These are phyloP conservation scores for Phaffia rhodozyma DNA, from an alignment of 1,284 basidiomycete genomes.

Conservation along the genomic window DNA sequence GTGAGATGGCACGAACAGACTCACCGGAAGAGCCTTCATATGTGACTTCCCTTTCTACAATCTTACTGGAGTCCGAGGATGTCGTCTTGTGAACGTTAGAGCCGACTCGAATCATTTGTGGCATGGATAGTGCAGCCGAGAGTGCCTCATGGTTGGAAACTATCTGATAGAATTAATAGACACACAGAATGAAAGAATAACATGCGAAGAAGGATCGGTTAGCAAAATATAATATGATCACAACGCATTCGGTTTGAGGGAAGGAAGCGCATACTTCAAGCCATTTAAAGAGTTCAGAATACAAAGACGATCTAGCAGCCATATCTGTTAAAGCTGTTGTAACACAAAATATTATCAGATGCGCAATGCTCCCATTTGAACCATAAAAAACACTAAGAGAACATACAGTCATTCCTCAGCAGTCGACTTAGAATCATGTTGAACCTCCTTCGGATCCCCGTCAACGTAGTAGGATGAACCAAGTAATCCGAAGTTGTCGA, in stretches of 20 bases:
- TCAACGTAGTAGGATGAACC: constrained; percentile 73
- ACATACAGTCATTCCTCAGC: constrained; percentile 60
- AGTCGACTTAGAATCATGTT: constrained; percentile 71
- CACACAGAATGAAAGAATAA: neutral
- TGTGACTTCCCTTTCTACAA: constrained; percentile 60
- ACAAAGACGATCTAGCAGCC: constrained; percentile 73
- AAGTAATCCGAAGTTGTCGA: constrained; percentile 70
- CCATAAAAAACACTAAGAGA: too few species aligned
- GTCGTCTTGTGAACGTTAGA: constrained; percentile 43
- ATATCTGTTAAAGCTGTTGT: constrained; percentile 59
- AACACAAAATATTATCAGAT: neutral
- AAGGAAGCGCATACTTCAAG: constrained; percentile 50
- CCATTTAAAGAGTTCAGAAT: constrained; percentile 80
- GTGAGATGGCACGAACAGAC: too few species aligned
- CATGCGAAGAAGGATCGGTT: neutral
- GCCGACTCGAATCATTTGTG: constrained; percentile 71
- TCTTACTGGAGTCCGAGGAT: constrained; percentile 34
- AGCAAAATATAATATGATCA: too few species aligned
- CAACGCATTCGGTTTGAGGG: too few species aligned
- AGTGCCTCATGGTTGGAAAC: constrained; percentile 80
- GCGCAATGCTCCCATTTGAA: too few species aligned
- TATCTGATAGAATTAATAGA: constrained; percentile 41
- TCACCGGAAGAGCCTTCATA: constrained; percentile 68
- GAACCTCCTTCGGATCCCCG: constrained; percentile 76
- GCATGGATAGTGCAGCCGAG: constrained; percentile 90